Base-by-base conservation (phyloP, 192 early-diverging fungal genomes). In the Powellomyces hirtus region DNA sequence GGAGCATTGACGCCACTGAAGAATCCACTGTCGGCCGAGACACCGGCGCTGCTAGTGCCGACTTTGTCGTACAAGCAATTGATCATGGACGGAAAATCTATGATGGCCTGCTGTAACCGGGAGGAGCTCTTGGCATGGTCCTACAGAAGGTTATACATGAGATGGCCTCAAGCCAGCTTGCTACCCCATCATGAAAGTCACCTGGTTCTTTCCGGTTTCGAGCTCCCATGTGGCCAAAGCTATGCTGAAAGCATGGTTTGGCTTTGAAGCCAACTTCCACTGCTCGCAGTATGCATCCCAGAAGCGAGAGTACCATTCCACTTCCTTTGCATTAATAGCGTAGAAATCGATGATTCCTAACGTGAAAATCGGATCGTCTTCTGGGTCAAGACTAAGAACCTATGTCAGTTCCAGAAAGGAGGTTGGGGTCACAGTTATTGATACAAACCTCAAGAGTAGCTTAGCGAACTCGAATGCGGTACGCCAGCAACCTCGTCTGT, bases 381-480 rank as follows among this genome's bases (percentile, higher is more conserved):
- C 75, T 2, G 92, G 90, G 68, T 94, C 92, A 59, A 96, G 77
- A 57, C 86, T 87, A 61, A 27, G 42, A 27, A 38, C 4, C 64
- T 31, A 62, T 49, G 46, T 42, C 40, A 42, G 40, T 18, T 8
- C 8, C 10, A 24, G 51, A 24, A 52, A 52, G 40, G 40, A 13
- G 40, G n/a, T 10, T 42, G 40, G 40, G 10, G 40, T 10, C n/a
- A n/a, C 40, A 42, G 40, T 42, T 10, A n/a, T n/a, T 10, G n/a
- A n/a, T 42, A 29, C 31, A 29, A 18, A 75, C 66, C 75, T 74
- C 63, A 85, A 70, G 37, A 92, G 77, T 11, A 91, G 76, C 77
- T 92, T 97, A 55, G 91, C 86, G 53, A 94, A 89, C 77, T 96
- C 95, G 66, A 94, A 89, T 22, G 90, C 87, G 24, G 95, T 97